Evolutionary conservation across 108 stramenopile species (phyloP).

Genomic region (Pseudonitzschia multistriata): DNA sequence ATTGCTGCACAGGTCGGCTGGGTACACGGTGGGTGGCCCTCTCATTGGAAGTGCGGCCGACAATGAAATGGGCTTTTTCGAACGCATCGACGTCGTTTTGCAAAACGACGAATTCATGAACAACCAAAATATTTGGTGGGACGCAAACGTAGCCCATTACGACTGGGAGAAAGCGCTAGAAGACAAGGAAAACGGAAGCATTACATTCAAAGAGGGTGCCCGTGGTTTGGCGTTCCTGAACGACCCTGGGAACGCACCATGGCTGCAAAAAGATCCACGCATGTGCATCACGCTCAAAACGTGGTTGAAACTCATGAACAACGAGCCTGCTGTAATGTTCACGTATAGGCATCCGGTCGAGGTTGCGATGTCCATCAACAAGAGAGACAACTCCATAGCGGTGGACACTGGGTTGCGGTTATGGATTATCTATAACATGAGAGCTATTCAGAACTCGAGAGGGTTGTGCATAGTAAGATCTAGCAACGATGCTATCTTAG

Average conservation of each 20-base stretch:
- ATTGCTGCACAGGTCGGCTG: conserved; percentile 61
- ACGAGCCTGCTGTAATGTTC: conserved; percentile 81
- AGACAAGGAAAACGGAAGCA: conserved; percentile 46
- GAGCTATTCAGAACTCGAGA: conserved; percentile 69
- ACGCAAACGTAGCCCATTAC: conserved; percentile 60
- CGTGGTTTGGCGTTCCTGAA: conserved; percentile 63
- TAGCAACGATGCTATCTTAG: conserved; percentile 74
- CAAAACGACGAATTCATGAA: conserved; percentile 89
- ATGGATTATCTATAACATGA: conserved; percentile 89
- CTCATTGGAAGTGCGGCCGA: conserved; percentile 56
- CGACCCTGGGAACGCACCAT: conserved; percentile 62
- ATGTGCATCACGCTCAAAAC: conserved; percentile 88
- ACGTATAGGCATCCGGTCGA: conserved; percentile 93
- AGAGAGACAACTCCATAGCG: conserved; percentile 60
- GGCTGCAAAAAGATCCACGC: conserved; percentile 91
- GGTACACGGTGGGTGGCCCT: conserved; percentile 68
- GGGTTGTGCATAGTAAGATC: conserved; percentile 77
- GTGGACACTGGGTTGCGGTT: conserved; percentile 70
- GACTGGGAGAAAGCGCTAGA: conserved; percentile 58
- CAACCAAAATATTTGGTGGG: conserved; percentile 71
- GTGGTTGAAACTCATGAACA: conserved; percentile 78
- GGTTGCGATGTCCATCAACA: conserved; percentile 85
- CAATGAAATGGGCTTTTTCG: conserved; percentile 91
- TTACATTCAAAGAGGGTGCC: conserved; percentile 55
- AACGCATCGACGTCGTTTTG: conserved; percentile 72